Percentiles rank a stretch among this genome's conserved stretches.
Conservation (phyloP, 2,329 filamentous ascomycete species). For the Ophiostoma piceae region DNA sequence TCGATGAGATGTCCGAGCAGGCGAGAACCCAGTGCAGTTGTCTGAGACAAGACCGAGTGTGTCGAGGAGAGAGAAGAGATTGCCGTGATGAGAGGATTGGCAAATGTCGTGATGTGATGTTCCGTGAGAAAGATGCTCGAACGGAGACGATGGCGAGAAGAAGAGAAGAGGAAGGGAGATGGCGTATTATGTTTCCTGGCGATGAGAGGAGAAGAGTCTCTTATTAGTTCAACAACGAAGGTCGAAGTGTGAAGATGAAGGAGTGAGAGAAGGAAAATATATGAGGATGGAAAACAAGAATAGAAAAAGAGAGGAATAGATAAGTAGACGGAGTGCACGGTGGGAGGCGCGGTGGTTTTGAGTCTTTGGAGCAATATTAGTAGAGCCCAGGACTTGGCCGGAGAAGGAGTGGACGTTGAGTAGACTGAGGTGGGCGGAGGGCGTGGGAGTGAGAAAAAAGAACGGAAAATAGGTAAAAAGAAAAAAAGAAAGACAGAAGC, state of each 20-base stretch:
- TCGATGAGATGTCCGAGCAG: not conserved
- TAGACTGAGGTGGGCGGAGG: slow-evolving; percentile 7
- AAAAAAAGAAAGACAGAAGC: slow-evolving; percentile 4
- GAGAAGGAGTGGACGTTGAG: slow-evolving; percentile 14
- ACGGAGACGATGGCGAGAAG: not conserved
- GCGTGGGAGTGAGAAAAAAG: not conserved
- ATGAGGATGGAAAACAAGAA: not conserved
- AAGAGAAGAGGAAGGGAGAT: not conserved
- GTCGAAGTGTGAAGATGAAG: not conserved
- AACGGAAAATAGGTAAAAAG: not conserved
- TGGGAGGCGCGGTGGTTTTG: slow-evolving; percentile 16
- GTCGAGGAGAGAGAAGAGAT: slow-evolving; percentile 14
- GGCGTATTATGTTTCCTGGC: not conserved
- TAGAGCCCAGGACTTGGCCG: slow-evolving; percentile 4
- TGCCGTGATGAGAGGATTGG: not conserved
- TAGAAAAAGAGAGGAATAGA: slow-evolving; percentile 12
- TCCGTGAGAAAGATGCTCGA: slow-evolving; percentile 11
- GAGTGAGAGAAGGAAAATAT: slow-evolving; percentile 11
- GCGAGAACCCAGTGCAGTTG: slow-evolving; percentile 27
- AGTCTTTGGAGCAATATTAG: not conserved
- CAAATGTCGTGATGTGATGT: slow-evolving; percentile 14
- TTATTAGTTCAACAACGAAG: not conserved
- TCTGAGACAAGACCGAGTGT: slow-evolving; percentile 29
- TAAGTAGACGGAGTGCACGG: slow-evolving; percentile 12
- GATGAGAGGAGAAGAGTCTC: not conserved